These are phyloP conservation scores for Paramecium caudatum DNA, from an alignment of 73 alveolate genomes.

Conservation along the genomic window DNA sequence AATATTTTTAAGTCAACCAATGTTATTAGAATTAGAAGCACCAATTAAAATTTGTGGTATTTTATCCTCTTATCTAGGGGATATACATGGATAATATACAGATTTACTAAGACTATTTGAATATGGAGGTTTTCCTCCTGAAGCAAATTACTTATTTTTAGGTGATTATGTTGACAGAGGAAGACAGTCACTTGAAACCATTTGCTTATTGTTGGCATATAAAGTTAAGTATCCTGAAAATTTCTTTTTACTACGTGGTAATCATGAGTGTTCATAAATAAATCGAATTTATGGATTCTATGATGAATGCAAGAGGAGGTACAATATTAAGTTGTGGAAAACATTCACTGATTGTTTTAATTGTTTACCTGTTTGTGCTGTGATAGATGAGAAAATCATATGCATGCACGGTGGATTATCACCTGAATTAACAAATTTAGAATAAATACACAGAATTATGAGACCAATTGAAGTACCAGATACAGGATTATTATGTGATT, in stretches of 20 bases:
- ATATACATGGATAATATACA: conserved; percentile 77
- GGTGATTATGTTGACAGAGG: conserved; percentile 95
- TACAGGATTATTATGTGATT: conserved; percentile 90
- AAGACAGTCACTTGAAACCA: conserved; percentile 82
- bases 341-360: conserved; percentile 88
- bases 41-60: conserved; percentile 86
- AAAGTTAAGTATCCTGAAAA: conserved; percentile 88
- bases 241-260: conserved; percentile 91
- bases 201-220: conserved; percentile 84
- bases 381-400: conserved; percentile 89
- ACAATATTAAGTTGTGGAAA: conserved; percentile 92
- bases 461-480: conserved; percentile 96
- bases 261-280: conserved; percentile 92
- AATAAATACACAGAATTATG: conserved; percentile 81
- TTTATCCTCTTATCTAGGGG: conserved; percentile 55
- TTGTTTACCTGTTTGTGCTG: conserved; percentile 92
- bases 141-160: conserved; percentile 90
- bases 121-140: conserved; percentile 96
- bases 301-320: conserved; percentile 91
- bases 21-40: conserved; percentile 75
- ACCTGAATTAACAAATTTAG: conserved; percentile 88
- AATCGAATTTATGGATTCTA: conserved; percentile 93
- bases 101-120: conserved; percentile 87
- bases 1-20: conserved; percentile 69
- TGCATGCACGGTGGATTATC: conserved; percentile 98